phyloP scores from a whole-genome alignment of 2,329 filamentous ascomycete species.

The Aphanocladium album region DNA sequence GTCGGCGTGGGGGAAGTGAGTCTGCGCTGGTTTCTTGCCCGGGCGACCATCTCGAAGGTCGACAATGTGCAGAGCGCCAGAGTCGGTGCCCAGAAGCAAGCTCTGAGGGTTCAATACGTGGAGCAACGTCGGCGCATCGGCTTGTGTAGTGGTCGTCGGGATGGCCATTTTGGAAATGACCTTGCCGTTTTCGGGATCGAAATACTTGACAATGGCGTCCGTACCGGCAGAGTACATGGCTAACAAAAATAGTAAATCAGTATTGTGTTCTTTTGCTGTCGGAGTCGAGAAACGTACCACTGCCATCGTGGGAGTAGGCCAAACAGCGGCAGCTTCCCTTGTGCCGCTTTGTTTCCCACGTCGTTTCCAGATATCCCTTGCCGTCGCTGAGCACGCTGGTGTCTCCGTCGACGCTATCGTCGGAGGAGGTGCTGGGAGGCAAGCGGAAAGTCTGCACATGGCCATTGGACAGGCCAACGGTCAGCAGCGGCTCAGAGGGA shows the following conservation, averaged over 20 bases:
- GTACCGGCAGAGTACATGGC: conserved; percentile 61
- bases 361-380: conserved; percentile 70
- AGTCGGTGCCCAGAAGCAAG: conserved; percentile 85
- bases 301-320: conserved; percentile 73
- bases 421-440: conserved; percentile 46
- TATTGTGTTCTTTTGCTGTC: not conserved
- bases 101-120: conserved; percentile 83
- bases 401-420: conserved; percentile 47
- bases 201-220: conserved; percentile 53
- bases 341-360: conserved; percentile 84
- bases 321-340: conserved; percentile 89
- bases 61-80: conserved; percentile 80
- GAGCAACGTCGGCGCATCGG: conserved; percentile 75
- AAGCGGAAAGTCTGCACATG: conserved; percentile 82
- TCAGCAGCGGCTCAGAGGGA: conserved; percentile 75
- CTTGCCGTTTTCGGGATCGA: conserved; percentile 53
- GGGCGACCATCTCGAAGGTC: conserved; percentile 66
- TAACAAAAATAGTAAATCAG: conserved; percentile 24
- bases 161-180: conserved; percentile 81
- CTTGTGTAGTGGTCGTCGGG: conserved; percentile 48
- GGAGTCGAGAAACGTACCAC: conserved; percentile 47
- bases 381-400: conserved; percentile 53
- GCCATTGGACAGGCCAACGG: conserved; percentile 78
- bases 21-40: conserved; percentile 64
- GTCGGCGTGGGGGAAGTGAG: conserved; percentile 83